phyloP scores from a whole-genome alignment of 768 basidiomycete genomes.

The Ephemerocybe angulata region DNA sequence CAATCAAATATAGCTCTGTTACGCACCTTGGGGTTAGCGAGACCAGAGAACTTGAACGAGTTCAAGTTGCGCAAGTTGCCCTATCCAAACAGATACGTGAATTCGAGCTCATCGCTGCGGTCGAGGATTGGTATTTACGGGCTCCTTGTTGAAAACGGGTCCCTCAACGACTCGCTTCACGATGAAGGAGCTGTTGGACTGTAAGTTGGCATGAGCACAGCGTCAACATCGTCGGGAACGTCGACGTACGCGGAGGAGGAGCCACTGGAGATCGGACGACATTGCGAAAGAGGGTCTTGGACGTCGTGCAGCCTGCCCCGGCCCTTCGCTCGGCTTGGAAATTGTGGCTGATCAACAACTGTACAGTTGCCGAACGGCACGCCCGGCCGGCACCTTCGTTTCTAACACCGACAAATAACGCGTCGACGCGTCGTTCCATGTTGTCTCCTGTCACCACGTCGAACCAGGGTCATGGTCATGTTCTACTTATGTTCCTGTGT shows the following conservation, averaged over 20 bases:
- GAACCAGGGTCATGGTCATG: too few relatives aligned
- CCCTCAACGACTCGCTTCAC: slow-evolving; percentile 75
- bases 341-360: slow-evolving; percentile 36
- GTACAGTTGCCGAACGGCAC: slow-evolving; percentile 27
- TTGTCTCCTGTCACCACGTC: neutral
- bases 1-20: neutral
- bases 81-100: slow-evolving; percentile 32
- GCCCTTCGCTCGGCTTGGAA: slow-evolving; percentile 14
- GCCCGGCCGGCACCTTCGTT: slow-evolving; percentile 4
- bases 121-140: slow-evolving; percentile 43
- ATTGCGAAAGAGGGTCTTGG: slow-evolving; percentile 44
- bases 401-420: slow-evolving; percentile 28
- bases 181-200: slow-evolving; percentile 84
- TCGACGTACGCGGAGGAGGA: slow-evolving; percentile 75
- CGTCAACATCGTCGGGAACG: neutral
- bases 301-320: slow-evolving; percentile 19
- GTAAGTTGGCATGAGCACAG: slow-evolving; percentile 10
- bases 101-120: slow-evolving; percentile 9
- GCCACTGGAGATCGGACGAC: slow-evolving; percentile 92
- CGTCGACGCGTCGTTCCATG: neutral
- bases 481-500: too few relatives aligned
- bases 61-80: slow-evolving; percentile 85
- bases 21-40: slow-evolving; percentile 77
- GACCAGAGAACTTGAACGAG: slow-evolving; percentile 90
- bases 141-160: slow-evolving; percentile 80